phyloP scores from a whole-genome alignment of 1,284 basidiomycete genomes.

The Heterobasidion irregulare region DNA sequence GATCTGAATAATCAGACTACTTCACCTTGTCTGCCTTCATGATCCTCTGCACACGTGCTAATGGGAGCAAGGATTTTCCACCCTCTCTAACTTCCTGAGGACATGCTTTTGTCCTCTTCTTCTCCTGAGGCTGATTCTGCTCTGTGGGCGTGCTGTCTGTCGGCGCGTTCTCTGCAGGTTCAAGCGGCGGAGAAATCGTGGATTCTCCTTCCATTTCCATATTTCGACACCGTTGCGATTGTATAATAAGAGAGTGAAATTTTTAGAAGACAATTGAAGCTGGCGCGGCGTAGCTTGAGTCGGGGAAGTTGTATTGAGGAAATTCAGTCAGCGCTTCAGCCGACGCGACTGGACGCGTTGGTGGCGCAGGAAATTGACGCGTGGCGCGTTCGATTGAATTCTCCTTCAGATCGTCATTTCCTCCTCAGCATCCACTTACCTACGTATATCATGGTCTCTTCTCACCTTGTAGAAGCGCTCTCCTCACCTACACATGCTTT shows the following conservation, averaged over 20 bases:
- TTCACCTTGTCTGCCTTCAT: constrained; percentile 71
- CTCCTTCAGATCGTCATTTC: too few relatives aligned
- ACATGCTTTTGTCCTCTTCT: background rate
- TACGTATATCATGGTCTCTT: constrained; percentile 38
- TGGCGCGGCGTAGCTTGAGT: too few relatives aligned
- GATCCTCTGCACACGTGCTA: constrained; percentile 69
- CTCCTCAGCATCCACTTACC: background rate
- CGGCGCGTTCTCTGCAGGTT: too few relatives aligned
- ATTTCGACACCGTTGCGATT: too few relatives aligned
- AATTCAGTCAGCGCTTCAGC: too few relatives aligned
- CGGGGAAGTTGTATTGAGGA: too few relatives aligned
- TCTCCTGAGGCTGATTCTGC: background rate
- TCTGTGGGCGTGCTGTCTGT: background rate
- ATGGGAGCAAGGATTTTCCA: constrained; percentile 62
- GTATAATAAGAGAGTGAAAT: too few relatives aligned
- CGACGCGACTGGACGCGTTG: constrained; percentile 4
- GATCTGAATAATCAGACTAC: background rate
- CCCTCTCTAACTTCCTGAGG: constrained; percentile 4
- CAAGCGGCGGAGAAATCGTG: too few relatives aligned
- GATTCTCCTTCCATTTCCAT: too few relatives aligned
- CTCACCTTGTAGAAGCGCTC: constrained; percentile 40
- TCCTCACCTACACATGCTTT: constrained; percentile 37
- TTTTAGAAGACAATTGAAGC: too few relatives aligned
- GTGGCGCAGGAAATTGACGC: constrained; percentile 10
- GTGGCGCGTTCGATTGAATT: constrained; percentile 1